Conservation (phyloP, 129 eudicot species). For the Sambucus nigra region DNA sequence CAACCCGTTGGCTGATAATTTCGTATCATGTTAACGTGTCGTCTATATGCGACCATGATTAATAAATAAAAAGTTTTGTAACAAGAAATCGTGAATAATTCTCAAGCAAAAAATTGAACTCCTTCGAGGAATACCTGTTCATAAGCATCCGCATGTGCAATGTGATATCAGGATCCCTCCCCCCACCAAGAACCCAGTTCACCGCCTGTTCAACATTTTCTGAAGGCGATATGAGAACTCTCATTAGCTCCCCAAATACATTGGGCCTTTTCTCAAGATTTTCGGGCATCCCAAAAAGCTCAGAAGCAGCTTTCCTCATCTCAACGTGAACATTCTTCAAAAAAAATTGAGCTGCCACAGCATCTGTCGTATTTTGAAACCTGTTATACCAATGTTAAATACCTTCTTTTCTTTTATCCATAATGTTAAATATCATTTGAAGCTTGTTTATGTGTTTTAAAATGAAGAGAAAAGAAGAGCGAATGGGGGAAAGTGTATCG, state of each 20-base stretch:
- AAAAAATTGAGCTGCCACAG: constrained; percentile 89
- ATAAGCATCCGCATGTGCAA: constrained; percentile 94
- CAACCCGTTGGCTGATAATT: too few relatives aligned
- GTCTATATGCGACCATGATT: too few relatives aligned
- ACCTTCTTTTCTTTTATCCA: not conserved
- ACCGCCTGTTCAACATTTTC: constrained; percentile 54
- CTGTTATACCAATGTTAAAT: constrained; percentile 27
- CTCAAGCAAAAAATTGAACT: not conserved
- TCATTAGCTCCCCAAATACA: constrained; percentile 88
- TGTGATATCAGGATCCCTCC: constrained; percentile 69
- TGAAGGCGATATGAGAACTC: constrained; percentile 66
- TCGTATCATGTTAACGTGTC: too few relatives aligned
- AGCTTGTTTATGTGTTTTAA: too few relatives aligned
- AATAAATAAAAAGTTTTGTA: too few relatives aligned
- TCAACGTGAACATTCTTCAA: constrained; percentile 56
- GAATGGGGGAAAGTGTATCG: too few relatives aligned
- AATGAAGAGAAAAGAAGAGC: too few relatives aligned
- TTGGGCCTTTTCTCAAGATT: constrained; percentile 53
- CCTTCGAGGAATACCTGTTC: constrained; percentile 50
- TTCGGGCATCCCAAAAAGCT: constrained; percentile 61
- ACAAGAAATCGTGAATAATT: not conserved
- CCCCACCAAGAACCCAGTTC: constrained; percentile 51
- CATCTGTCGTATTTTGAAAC: constrained; percentile 88
- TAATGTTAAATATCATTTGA: too few relatives aligned
- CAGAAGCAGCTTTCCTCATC: constrained; percentile 63